Conservation (phyloP, 2,329 filamentous ascomycete genomes). For the Aspergillus ruber region DNA sequence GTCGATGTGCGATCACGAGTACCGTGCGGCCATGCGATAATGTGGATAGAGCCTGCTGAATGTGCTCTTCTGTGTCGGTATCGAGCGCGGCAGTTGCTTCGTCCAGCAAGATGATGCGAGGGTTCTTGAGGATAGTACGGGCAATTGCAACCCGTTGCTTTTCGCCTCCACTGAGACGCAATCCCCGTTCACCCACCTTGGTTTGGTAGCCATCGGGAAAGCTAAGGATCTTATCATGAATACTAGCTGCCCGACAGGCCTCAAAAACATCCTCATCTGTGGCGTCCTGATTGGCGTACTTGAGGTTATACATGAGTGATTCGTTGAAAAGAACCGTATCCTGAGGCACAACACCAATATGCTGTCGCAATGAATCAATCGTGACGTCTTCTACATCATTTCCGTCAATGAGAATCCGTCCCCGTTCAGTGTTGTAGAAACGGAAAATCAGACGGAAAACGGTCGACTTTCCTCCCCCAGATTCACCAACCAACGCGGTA, state of each 20-base stretch:
- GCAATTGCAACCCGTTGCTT: constrained; percentile 93
- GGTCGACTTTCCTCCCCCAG: constrained; percentile 93
- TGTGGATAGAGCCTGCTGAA: constrained; percentile 76
- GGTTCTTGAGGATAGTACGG: constrained; percentile 85
- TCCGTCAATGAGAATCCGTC: constrained; percentile 77
- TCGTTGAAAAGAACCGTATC: constrained; percentile 96
- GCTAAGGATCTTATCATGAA: constrained; percentile 82
- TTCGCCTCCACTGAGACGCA: constrained; percentile 82
- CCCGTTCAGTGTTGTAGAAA: constrained; percentile 81
- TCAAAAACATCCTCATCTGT: constrained; percentile 75
- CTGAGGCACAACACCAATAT: constrained; percentile 94
- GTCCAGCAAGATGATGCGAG: constrained; percentile 84
- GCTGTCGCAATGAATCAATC: constrained; percentile 83
- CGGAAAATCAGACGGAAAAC: constrained; percentile 93
- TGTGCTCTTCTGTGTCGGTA: constrained; percentile 87
- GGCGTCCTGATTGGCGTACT: constrained; percentile 75
- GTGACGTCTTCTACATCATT: constrained; percentile 77
- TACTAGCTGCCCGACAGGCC: constrained; percentile 79
- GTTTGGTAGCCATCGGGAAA: constrained; percentile 87
- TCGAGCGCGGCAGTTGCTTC: constrained; percentile 90
- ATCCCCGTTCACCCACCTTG: constrained; percentile 82
- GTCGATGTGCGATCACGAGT: constrained; percentile 86
- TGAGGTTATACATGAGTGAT: constrained; percentile 87
- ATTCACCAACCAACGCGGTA: constrained; percentile 92
- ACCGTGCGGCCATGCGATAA: constrained; percentile 82